phyloP scores from a whole-genome alignment of 176 grass and related monocot species.

The Musa troglodytarum region DNA sequence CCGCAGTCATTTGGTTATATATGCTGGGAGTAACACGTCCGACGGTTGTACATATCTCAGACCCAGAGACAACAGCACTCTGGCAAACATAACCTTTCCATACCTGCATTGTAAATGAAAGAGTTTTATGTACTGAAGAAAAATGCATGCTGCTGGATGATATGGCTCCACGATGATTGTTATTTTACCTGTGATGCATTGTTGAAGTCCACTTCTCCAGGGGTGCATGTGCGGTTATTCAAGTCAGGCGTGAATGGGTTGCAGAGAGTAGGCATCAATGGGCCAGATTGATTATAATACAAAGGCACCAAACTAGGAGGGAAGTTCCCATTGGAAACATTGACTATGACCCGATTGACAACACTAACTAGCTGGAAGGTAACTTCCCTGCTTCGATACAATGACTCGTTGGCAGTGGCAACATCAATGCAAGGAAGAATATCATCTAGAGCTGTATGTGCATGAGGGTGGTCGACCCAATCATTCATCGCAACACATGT shows the following conservation, averaged over 20 bases:
- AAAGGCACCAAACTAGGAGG: conserved; percentile 30
- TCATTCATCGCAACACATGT: conserved; percentile 84
- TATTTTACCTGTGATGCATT: conserved; percentile 41
- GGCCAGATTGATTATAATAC: conserved; percentile 93
- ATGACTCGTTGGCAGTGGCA: conserved; percentile 59
- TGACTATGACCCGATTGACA: conserved; percentile 79
- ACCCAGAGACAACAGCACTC: conserved; percentile 16
- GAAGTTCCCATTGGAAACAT: conserved; percentile 77
- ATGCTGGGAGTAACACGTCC: conserved; percentile 58
- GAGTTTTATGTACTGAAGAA: background rate
- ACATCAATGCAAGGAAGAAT: conserved; percentile 78
- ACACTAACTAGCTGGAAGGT: conserved; percentile 77
- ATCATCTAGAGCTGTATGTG: conserved; percentile 70
- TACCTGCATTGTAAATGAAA: conserved; percentile 7
- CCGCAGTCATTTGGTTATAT: conserved; percentile 69
- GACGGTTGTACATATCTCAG: conserved; percentile 43
- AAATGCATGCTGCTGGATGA: background rate
- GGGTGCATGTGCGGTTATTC: conserved; percentile 32
- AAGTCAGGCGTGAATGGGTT: conserved; percentile 60
- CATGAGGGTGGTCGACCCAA: conserved; percentile 67
- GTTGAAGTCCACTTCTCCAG: conserved; percentile 51
- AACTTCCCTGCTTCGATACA: conserved; percentile 61
- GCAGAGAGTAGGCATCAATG: conserved; percentile 59
- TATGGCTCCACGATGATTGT: background rate
- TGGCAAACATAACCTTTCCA: conserved; percentile 64